phyloP scores from a whole-genome alignment of 352 stramenopile species.

The Globisporangium nunn region DNA sequence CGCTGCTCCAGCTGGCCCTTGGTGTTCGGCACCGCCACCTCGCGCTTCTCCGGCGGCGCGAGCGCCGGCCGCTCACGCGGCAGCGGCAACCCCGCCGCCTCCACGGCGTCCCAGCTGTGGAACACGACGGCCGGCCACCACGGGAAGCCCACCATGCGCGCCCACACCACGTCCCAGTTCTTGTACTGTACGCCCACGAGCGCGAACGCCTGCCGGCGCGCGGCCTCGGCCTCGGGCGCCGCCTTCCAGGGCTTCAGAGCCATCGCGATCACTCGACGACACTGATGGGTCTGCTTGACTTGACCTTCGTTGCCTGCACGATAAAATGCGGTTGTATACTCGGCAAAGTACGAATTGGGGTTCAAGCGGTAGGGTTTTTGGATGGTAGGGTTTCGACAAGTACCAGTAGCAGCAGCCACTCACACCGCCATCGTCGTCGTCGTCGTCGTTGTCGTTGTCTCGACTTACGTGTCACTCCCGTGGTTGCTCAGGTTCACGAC shows the following conservation, averaged over 20 bases:
- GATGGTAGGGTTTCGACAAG: too few species aligned
- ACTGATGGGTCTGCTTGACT: too few species aligned
- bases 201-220: conserved; percentile 21
- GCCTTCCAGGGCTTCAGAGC: conserved; percentile 18
- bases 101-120: conserved; percentile 46
- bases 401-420: too few species aligned
- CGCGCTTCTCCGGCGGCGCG: conserved; percentile 24
- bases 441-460: background rate
- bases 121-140: conserved; percentile 82
- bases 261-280: conserved; percentile 12
- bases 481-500: background rate
- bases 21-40: conserved; percentile 7
- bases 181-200: conserved; percentile 50
- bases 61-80: conserved; percentile 32
- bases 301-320: too few species aligned
- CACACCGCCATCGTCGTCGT: too few species aligned
- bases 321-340: too few species aligned
- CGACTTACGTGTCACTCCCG: conserved; percentile 1
- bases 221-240: conserved; percentile 15
- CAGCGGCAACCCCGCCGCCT: conserved; percentile 28
- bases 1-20: conserved; percentile 14
- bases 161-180: conserved; percentile 76
- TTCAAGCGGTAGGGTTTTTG: too few species aligned
- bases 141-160: conserved; percentile 56
- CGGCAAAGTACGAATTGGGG: too few species aligned